A percentile compares a stretch with the other conserved stretches of the same genome.
Conservation (phyloP, 176 grass and related monocot genomes). For the Pontederia crassipes region DNA sequence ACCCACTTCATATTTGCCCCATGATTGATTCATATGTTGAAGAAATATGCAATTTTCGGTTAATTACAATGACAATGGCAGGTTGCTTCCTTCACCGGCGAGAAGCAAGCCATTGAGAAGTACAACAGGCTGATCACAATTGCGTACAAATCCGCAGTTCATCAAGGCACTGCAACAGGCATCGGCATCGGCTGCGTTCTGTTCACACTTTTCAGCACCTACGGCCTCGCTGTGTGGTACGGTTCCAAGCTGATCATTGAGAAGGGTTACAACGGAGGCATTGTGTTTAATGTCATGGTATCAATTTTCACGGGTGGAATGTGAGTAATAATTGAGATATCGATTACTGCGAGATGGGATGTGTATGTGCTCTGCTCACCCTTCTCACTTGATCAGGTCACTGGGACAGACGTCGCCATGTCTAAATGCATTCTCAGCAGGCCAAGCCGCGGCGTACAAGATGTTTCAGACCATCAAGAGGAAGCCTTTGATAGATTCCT, state of each 20-base stretch:
- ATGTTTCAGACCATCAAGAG: slow-evolving; percentile 68
- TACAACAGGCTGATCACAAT: slow-evolving; percentile 45
- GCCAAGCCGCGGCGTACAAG: slow-evolving; percentile 56
- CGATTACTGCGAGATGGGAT: no score
- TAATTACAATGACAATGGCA: slow-evolving; percentile 5
- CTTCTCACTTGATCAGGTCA: slow-evolving; percentile 27
- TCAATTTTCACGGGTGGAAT: slow-evolving; percentile 66
- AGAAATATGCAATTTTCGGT: not conserved
- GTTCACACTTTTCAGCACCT: slow-evolving; percentile 55
- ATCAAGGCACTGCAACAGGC: slow-evolving; percentile 42
- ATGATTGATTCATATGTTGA: not conserved
- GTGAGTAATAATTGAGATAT: slow-evolving; percentile 27
- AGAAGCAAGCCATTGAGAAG: slow-evolving; percentile 47
- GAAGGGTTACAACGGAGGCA: slow-evolving; percentile 59
- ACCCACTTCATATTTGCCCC: not conserved
- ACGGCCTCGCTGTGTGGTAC: slow-evolving; percentile 59
- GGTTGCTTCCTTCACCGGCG: slow-evolving; percentile 75
- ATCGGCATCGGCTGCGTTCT: slow-evolving; percentile 37
- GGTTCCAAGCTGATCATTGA: slow-evolving; percentile 65
- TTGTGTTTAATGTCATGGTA: slow-evolving; percentile 67
- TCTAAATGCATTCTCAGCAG: slow-evolving; percentile 58
- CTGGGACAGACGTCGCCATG: slow-evolving; percentile 65
- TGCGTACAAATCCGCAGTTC: slow-evolving; percentile 37
- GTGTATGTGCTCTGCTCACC: no score
- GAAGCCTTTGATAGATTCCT: slow-evolving; percentile 44